Evolutionary conservation across 2,329 filamentous ascomycete genomes (phyloP).

Genomic region (Colletotrichum sp.): DNA sequence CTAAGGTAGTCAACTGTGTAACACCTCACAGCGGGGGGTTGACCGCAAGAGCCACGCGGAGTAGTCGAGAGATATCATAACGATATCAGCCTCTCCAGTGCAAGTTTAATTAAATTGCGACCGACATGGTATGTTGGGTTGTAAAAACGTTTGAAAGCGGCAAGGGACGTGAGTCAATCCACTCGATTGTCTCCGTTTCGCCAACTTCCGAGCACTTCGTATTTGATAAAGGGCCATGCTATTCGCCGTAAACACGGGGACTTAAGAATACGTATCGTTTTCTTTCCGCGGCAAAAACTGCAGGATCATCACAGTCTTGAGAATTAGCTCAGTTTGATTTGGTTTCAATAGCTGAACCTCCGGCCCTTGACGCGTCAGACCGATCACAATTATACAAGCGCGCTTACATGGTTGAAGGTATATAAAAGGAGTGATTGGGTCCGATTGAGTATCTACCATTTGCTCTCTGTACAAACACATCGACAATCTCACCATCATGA

Average conservation of each 20-base stretch:
- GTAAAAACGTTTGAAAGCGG: neutral
- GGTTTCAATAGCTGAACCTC: neutral
- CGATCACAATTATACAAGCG: neutral
- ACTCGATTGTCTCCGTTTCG: neutral
- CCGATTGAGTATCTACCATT: fast-evolving
- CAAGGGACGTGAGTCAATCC: neutral
- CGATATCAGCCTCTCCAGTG: fast-evolving
- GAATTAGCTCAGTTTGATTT: neutral
- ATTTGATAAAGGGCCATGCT: fast-evolving
- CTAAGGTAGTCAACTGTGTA: too few species aligned
- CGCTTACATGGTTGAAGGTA: neutral
- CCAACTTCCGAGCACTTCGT: neutral
- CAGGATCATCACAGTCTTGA: fast-evolving
- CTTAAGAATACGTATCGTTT: neutral
- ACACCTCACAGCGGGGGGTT: too few species aligned
- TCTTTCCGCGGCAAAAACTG: neutral
- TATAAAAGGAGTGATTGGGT: neutral
- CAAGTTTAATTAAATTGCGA: neutral
- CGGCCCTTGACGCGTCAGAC: neutral
- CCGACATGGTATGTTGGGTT: neutral
- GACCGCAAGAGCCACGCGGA: too few species aligned
- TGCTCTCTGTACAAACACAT: fast-evolving
- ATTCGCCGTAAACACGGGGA: neutral
- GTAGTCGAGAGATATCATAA: too few species aligned
- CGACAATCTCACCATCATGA: too few species aligned